Evolutionary conservation across 1,139 yeast species (phyloP).

Genomic region (Suzukiozyma palmioleophila): DNA sequence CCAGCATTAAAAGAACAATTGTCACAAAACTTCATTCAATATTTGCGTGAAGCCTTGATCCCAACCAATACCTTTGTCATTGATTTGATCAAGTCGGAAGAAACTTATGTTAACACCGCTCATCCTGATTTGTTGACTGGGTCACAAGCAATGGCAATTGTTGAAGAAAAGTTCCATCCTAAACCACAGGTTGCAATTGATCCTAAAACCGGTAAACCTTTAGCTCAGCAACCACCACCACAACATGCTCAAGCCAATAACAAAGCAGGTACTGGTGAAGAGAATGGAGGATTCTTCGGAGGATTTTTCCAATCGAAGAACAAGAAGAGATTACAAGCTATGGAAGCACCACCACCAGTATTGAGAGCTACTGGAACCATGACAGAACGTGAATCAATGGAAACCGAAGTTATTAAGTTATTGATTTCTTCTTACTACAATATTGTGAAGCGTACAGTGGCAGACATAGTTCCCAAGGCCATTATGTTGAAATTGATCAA

Average conservation of each 20-base stretch:
- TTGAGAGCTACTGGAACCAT: slow-evolving; percentile 92
- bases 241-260: slow-evolving; percentile 19
- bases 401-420: slow-evolving; percentile 93
- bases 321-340: slow-evolving; percentile 88
- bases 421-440: slow-evolving; percentile 85
- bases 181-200: slow-evolving; percentile 76
- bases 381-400: slow-evolving; percentile 94
- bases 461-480: slow-evolving; percentile 93
- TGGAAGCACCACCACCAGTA: slow-evolving; percentile 97
- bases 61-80: slow-evolving; percentile 85
- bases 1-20: slow-evolving; percentile 88
- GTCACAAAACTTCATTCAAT: slow-evolving; percentile 73
- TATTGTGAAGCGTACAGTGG: slow-evolving; percentile 90
- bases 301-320: slow-evolving; percentile 91
- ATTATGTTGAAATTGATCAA: slow-evolving; percentile 88
- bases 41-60: slow-evolving; percentile 68
- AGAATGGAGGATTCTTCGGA: slow-evolving; percentile 79
- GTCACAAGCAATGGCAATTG: slow-evolving; percentile 91
- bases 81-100: slow-evolving; percentile 82
- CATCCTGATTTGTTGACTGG: slow-evolving; percentile 97
- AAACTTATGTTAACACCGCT: slow-evolving; percentile 93
- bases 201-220: slow-evolving; percentile 87
- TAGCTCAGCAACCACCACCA: slow-evolving; percentile 37
- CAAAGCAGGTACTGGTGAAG: slow-evolving; percentile 23
- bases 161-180: slow-evolving; percentile 87